Evolutionary conservation across 441 rosid genomes (phyloP), one percentile per base, ranked within the genome.

Genomic region (Adansonia gregorii): DNA sequence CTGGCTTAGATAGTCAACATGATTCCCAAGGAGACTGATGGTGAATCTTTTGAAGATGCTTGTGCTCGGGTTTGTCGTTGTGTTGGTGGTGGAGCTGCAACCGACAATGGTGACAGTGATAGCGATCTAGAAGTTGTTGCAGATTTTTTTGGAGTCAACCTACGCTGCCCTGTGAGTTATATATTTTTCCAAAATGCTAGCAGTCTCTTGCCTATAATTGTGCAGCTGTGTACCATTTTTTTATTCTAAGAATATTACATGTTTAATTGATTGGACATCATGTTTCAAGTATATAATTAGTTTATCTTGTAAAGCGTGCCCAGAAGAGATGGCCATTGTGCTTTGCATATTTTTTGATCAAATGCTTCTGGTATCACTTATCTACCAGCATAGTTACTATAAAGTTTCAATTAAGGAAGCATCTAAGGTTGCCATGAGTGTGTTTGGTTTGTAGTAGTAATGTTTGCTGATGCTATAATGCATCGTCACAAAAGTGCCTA

Each of bases 91-190:
- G 97, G 97, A 75, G 82, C 86, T 78, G 82, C 87, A 48, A 86
- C 90, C 55, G 98, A 93, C 67, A 85, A 89, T 88, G 94, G 94
- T 19, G 98, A 93, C 71, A 92, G 99, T 75, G 99, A 96, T 81
- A 96, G 98, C 82, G 99, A 96, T 81, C 76, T 94, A 76, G 98
- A 96, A 93, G 98, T 96, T 80, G 98, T 96, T 82, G 99, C 98
- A 63, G 98, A 96, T 74, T 87, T 86, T 76, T 80, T 96, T 72
- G 77, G 80, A 75, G 91, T 94, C 84, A 92, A 90, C 82, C 92
- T 96, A 17, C 96, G 99, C n/a, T 96, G 99, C 85, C 99, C 98
- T 77, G 55, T 63, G 45, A 89, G 99, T 86, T 41, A 24, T 58
- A 2, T 51, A 31, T 24, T 35, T 76, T 59, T 59, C 22, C 22